These are phyloP conservation scores for Chrysoporthe austroafricana DNA, from an alignment of 2,329 filamentous ascomycete species.

Conservation along the genomic window DNA sequence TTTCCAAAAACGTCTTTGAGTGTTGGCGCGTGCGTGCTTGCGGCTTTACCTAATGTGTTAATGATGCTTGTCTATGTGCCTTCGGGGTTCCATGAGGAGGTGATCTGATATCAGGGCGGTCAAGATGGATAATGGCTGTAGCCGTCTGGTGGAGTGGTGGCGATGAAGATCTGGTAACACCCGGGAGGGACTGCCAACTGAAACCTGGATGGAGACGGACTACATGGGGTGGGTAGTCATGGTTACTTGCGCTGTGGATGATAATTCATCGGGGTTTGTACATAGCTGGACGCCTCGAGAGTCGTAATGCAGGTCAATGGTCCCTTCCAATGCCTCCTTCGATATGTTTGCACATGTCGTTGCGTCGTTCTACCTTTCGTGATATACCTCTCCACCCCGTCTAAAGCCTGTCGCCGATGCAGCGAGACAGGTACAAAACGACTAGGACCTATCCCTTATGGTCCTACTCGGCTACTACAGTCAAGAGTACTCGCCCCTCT, in stretches of 20 bases:
- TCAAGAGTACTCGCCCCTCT: slow-evolving; percentile 61
- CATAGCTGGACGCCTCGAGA: slow-evolving; percentile 10
- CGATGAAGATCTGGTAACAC: neutral
- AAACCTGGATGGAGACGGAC: neutral
- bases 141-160: neutral
- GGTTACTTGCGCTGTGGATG: neutral
- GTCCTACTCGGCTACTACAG: too few species aligned
- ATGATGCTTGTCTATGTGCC: slow-evolving; percentile 10
- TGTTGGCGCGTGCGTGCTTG: neutral
- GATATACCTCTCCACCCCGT: slow-evolving; percentile 16
- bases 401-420: too few species aligned
- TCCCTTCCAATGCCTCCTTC: slow-evolving; percentile 4
- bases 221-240: neutral
- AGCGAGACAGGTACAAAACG: too few species aligned
- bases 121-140: slow-evolving; percentile 17
- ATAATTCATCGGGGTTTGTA: slow-evolving; percentile 3
- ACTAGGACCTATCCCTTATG: too few species aligned
- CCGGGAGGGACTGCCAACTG: slow-evolving; percentile 15
- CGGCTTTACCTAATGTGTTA: slow-evolving; percentile 22
- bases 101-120: neutral
- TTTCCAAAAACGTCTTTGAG: slow-evolving; percentile 23
- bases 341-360: neutral
- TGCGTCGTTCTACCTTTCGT: too few species aligned
- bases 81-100: neutral
- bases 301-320: slow-evolving; percentile 19